Evolutionary conservation across 1,139 yeast species (phyloP).

Genomic region (Geotrichum klebahnii): DNA sequence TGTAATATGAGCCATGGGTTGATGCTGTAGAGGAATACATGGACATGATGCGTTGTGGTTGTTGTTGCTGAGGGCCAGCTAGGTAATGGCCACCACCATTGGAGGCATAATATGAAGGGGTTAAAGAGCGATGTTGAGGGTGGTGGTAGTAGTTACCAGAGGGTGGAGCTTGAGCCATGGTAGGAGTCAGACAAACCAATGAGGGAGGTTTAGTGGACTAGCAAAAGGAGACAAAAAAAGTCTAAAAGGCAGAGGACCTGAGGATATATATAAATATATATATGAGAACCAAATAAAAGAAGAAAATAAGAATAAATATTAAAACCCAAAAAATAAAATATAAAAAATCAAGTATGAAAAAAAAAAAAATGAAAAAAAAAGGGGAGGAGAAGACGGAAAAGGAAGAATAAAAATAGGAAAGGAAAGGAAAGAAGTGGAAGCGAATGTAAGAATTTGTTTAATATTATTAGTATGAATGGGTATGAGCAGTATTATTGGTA

Average conservation of each 20-base stretch:
- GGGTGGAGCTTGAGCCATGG: slow-evolving; percentile 18
- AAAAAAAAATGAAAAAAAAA: background rate
- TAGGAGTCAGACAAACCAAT: slow-evolving; percentile 1
- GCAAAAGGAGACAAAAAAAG: background rate
- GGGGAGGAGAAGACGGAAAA: background rate
- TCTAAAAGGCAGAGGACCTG: too few species aligned
- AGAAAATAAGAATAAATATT: background rate
- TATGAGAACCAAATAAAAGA: background rate
- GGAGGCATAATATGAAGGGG: slow-evolving; percentile 4
- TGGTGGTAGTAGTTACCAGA: slow-evolving; percentile 10
- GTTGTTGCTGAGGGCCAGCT: slow-evolving; percentile 9
- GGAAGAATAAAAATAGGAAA: background rate
- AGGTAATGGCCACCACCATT: too few species aligned
- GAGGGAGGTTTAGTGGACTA: slow-evolving; percentile 13
- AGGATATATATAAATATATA: too few species aligned
- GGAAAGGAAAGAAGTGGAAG: background rate
- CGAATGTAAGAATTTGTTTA: background rate
- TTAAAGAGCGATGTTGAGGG: slow-evolving; percentile 4
- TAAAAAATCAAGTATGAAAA: background rate
- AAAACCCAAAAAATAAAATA: too few species aligned
- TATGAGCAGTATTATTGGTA: too few species aligned
- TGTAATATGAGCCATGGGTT: background rate
- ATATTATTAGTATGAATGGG: background rate
- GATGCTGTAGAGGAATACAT: background rate
- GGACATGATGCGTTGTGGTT: slow-evolving; percentile 8